Conservation (phyloP, 2,329 filamentous ascomycete genomes). For the Calonectria multiphialidica region DNA sequence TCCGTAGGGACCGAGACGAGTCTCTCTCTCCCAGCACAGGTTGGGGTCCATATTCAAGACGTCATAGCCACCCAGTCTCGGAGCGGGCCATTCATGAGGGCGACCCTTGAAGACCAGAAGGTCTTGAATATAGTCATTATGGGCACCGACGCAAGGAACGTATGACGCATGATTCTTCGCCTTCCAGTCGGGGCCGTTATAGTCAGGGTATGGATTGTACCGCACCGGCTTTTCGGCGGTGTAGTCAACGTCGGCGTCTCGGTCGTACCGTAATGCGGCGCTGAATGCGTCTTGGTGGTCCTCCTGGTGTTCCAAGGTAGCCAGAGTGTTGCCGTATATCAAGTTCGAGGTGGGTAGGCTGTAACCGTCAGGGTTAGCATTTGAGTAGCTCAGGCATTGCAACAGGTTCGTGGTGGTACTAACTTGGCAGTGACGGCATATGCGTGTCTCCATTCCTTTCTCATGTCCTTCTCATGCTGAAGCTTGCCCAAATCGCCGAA, state of each 20-base stretch:
- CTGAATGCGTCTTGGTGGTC: slow-evolving; percentile 48
- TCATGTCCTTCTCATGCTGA: slow-evolving; percentile 58
- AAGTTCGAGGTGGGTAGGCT: slow-evolving; percentile 61
- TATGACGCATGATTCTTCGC: slow-evolving; percentile 67
- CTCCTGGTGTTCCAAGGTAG: slow-evolving; percentile 57
- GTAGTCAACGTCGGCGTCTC: slow-evolving; percentile 53
- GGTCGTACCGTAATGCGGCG: slow-evolving; percentile 47
- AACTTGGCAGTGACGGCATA: slow-evolving; percentile 56
- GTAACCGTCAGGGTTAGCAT: slow-evolving; percentile 18
- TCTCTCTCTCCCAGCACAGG: slow-evolving; percentile 76
- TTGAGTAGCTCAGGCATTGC: slow-evolving; percentile 29
- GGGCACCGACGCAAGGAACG: slow-evolving; percentile 74
- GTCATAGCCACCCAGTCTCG: slow-evolving; percentile 73
- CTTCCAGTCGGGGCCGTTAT: slow-evolving; percentile 74
- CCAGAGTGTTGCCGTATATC: slow-evolving; percentile 69
- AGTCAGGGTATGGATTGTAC: slow-evolving; percentile 80
- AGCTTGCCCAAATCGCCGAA: slow-evolving; percentile 49
- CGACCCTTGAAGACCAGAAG: slow-evolving; percentile 73
- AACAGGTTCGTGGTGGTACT: slow-evolving; percentile 38
- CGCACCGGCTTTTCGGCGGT: slow-evolving; percentile 62
- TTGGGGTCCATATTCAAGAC: slow-evolving; percentile 71
- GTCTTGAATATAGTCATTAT: slow-evolving; percentile 70
- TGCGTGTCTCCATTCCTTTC: slow-evolving; percentile 54
- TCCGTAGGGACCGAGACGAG: slow-evolving; percentile 77
- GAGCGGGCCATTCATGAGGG: slow-evolving; percentile 68